Percentiles rank a stretch among this genome's conserved stretches.
These are phyloP conservation scores for Exophiala alcalophila DNA, from an alignment of 2,329 filamentous ascomycete genomes.

Conservation along the genomic window DNA sequence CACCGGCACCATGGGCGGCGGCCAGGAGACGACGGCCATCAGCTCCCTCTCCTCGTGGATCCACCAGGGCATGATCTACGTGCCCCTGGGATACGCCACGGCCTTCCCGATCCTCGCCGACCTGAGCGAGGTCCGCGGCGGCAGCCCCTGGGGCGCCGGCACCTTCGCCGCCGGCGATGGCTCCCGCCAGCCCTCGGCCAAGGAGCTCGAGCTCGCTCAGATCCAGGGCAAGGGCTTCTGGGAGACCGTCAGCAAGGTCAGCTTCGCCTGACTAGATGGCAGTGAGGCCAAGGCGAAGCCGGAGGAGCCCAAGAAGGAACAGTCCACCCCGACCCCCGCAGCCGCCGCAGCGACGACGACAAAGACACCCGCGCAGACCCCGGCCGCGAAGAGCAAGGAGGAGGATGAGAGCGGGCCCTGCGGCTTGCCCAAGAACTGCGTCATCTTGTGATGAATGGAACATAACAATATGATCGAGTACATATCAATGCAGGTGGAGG, in stretches of 20 bases:
- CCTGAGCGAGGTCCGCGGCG: constrained; percentile 77
- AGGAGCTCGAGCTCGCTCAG: constrained; percentile 76
- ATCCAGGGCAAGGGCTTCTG: constrained; percentile 86
- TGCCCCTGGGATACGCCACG: constrained; percentile 90
- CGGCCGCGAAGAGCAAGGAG: constrained; percentile 44
- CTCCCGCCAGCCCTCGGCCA: constrained; percentile 70
- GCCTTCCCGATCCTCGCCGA: constrained; percentile 68
- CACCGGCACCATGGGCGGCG: constrained; percentile 79
- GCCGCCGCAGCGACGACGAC: constrained; percentile 32
- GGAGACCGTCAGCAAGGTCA: constrained; percentile 67
- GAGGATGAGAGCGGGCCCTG: constrained; percentile 63
- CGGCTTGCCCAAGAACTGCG: constrained; percentile 72
- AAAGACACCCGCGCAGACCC: constrained; percentile 26
- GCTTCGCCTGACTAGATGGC: constrained; percentile 75
- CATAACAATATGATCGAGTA: too few species aligned
- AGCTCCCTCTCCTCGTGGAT: constrained; percentile 77
- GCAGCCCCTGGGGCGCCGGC: constrained; percentile 88
- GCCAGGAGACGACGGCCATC: constrained; percentile 86
- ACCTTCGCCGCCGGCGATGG: constrained; percentile 79
- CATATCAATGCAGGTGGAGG: too few species aligned
- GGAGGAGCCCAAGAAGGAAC: too few species aligned
- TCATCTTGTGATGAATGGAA: constrained; percentile 59
- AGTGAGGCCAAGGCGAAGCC: constrained; percentile 37
- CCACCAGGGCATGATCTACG: constrained; percentile 94
- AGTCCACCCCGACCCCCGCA: too few species aligned